phyloP scores from a whole-genome alignment of 805 yeast species.

The Zygotorulaspora chibaensis region DNA sequence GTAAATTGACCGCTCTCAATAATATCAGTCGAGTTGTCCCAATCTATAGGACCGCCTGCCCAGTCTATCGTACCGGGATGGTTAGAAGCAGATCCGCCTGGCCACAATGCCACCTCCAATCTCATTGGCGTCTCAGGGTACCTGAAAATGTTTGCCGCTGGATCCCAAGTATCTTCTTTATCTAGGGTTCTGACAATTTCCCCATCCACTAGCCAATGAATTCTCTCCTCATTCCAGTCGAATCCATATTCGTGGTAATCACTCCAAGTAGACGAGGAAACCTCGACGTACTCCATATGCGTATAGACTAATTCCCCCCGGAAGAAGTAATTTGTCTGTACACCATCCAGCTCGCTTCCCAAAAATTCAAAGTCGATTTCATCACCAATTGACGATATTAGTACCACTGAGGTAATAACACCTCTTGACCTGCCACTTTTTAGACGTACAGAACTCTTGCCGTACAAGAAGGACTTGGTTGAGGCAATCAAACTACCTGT shows the following conservation, averaged over 20 bases:
- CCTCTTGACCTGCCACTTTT: slow-evolving; percentile 74
- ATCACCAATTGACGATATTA: slow-evolving; percentile 82
- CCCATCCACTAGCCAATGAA: slow-evolving; percentile 75
- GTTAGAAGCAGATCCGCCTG: slow-evolving; percentile 56
- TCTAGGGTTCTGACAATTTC: slow-evolving; percentile 55
- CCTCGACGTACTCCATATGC: slow-evolving; percentile 37
- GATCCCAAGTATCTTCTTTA: slow-evolving; percentile 60
- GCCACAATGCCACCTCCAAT: slow-evolving; percentile 74
- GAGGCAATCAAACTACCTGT: slow-evolving; percentile 78
- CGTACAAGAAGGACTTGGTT: slow-evolving; percentile 78
- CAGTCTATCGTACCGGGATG: slow-evolving; percentile 67
- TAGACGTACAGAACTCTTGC: slow-evolving; percentile 61
- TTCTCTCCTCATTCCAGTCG: slow-evolving; percentile 74
- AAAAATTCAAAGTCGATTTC: slow-evolving; percentile 88
- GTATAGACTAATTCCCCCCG: slow-evolving; percentile 69
- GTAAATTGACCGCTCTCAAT: slow-evolving; percentile 69
- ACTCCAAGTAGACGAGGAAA: slow-evolving; percentile 49
- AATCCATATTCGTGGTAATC: slow-evolving; percentile 71
- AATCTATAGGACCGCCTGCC: slow-evolving; percentile 86
- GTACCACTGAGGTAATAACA: slow-evolving; percentile 77
- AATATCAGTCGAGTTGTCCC: slow-evolving; percentile 71
- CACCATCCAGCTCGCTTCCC: slow-evolving; percentile 62
- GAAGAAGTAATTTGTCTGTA: slow-evolving; percentile 77
- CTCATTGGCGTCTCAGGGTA: slow-evolving; percentile 76
- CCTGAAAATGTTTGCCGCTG: slow-evolving; percentile 46